Base-by-base conservation (phyloP, 768 basidiomycete genomes). In the Collybia mongolica region DNA sequence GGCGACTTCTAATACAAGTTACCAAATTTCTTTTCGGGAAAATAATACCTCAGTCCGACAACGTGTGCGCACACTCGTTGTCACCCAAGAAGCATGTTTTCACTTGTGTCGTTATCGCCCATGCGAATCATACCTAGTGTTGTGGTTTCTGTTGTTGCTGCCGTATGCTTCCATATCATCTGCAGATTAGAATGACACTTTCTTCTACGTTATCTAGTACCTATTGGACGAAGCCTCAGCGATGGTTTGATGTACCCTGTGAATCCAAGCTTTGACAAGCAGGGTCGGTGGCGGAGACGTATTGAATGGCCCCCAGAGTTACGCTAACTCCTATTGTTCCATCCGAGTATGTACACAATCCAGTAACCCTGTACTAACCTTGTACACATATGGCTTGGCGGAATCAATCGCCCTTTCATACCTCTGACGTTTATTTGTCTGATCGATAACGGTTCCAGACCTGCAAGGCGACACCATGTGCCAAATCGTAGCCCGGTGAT, bases 191-290 rank as follows among this genome's bases (percentile, higher is more conserved):
- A 32, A 3, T 32, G 14, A 32, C 32, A 14, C 11, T 42, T 29
- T 44, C 18, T 35, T 12, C 26, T 49, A 26, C 23, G 37, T 49
- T 76, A 73, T 11, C 60, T 76, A 66, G 88, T 88, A n/a, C 78
- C 79, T 18, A 65, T 77, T 37, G 76, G 76, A 47, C 69, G 66
- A 38, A 73, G 71, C 20, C 64, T 70, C 45, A 71, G 69, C 41
- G 83, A 90, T 59, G 90, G 90, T 2, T 52, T 88, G 20, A 67
- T 67, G 28, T 92, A 83, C 60, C 77, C 77, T 17, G 73, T 76
- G 9, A 93, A 92, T 59, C 87, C 87, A 35, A 78, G 90, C 14
- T 91, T 90, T 63, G 85, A 86, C 60, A 55, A 61, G 1, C 78
- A 84, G 40, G 90, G 90, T 44, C 72, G 81, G 35, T 86, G 84